Conservation (phyloP, 1,139 yeast species). For the Protomyces arabidopsidicola region DNA sequence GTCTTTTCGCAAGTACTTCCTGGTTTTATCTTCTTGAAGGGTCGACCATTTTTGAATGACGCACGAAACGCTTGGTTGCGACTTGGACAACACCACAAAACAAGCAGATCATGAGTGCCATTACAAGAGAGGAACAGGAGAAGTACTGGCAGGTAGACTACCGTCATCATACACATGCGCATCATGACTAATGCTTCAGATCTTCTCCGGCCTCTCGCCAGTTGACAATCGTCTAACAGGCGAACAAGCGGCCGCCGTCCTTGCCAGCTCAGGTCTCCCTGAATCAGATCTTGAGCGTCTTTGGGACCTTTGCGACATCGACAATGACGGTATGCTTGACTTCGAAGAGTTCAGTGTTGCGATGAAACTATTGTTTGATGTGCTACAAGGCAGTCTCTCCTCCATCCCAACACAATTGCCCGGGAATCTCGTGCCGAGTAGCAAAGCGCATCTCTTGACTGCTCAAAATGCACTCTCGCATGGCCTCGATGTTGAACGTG, state of each 20-base stretch:
- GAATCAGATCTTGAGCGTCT: constrained; percentile 71
- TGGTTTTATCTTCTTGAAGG: no score
- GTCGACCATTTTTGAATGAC: neutral
- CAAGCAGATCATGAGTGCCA: neutral
- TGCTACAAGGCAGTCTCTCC: constrained; percentile 65
- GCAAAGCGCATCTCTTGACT: constrained; percentile 75
- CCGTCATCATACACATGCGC: no score
- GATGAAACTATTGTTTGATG: constrained; percentile 88
- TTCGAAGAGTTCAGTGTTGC: constrained; percentile 97
- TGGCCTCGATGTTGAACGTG: constrained; percentile 23
- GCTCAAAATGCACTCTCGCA: constrained; percentile 62
- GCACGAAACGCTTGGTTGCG: neutral
- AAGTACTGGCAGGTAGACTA: constrained; percentile 13
- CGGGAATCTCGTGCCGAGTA: constrained; percentile 85
- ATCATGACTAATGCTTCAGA: constrained; percentile 79
- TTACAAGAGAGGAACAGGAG: constrained; percentile 18
- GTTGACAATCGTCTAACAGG: constrained; percentile 72
- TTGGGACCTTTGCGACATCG: constrained; percentile 93
- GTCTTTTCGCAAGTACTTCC: no score
- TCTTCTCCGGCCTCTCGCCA: constrained; percentile 84
- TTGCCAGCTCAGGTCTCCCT: constrained; percentile 79
- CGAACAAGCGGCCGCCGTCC: constrained; percentile 76
- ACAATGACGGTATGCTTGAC: constrained; percentile 82
- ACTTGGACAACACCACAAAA: neutral
- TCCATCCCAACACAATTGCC: constrained; percentile 71